Evolutionary conservation across 305 asterid genomes (phyloP).

Genomic region (Solanum hybrid): DNA sequence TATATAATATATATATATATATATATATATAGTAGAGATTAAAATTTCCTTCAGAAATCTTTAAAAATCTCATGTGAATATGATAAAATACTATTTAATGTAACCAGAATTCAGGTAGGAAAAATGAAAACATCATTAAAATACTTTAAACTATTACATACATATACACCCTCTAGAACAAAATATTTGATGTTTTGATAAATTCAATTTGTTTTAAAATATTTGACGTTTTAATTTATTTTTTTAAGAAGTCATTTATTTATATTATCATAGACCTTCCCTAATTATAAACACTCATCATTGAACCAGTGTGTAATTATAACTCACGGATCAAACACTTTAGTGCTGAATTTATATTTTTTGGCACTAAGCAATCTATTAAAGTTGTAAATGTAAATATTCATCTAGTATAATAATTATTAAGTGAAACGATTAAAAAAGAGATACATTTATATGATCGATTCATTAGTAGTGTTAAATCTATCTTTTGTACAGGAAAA

Average conservation of each 20-base stretch:
- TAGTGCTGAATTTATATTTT: not conserved
- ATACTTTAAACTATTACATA: not conserved
- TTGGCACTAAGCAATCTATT: not conserved
- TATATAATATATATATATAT: not conserved
- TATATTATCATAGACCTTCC: not conserved
- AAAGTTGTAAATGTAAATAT: not conserved
- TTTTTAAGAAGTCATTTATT: not conserved
- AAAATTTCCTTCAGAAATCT: not conserved
- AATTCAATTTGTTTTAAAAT: not conserved
- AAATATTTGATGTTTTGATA: not conserved
- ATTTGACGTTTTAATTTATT: not conserved
- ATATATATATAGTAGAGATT: not conserved
- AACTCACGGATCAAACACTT: not conserved
- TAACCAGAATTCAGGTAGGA: not conserved
- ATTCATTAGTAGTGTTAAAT: not conserved
- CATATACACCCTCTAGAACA: not conserved
- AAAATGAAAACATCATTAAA: not conserved
- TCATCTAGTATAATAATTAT: not conserved
- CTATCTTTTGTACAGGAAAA: not conserved
- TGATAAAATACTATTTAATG: not conserved
- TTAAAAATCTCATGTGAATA: not conserved
- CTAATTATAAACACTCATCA: not conserved
- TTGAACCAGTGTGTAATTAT: not conserved
- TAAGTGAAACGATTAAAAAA: not conserved
- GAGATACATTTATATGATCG: not conserved